A percentile compares a stretch with the other conserved stretches of the same genome.
These are phyloP conservation scores for Oryza glumipatula DNA, from an alignment of 176 grass and related monocot species.

Conservation along the genomic window DNA sequence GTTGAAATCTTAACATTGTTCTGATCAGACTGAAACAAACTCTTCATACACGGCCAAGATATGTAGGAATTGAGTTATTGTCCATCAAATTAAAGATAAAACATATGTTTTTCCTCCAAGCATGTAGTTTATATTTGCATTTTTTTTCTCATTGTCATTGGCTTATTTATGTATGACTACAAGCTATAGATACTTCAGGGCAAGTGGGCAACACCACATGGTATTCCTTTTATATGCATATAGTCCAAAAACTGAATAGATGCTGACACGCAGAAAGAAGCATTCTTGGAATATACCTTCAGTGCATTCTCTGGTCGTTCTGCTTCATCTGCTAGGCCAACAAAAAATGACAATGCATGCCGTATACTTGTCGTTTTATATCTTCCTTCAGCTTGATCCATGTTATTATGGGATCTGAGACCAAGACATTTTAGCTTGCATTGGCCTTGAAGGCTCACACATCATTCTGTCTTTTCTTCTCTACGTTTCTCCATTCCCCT, in stretches of 20 bases:
- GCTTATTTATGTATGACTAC: not conserved
- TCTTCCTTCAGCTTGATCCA: constrained; percentile 23
- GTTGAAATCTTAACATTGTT: constrained; percentile 13
- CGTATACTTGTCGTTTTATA: not conserved
- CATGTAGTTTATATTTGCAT: not conserved
- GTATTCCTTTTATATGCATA: not conserved
- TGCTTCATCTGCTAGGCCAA: constrained; percentile 9
- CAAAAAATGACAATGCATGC: constrained; percentile 32
- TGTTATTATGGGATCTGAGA: constrained; percentile 17
- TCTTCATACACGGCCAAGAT: not conserved
- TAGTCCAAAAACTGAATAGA: constrained; percentile 15
- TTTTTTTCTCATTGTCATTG: not conserved
- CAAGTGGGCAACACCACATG: not conserved
- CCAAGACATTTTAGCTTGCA: constrained; percentile 40
- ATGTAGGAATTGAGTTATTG: not conserved
- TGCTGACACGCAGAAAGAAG: constrained; percentile 43
- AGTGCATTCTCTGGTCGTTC: not conserved
- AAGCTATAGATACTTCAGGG: constrained; percentile 16
- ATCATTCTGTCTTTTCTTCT: constrained; percentile 6
- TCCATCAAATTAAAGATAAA: not conserved
- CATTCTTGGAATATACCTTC: constrained; percentile 47
- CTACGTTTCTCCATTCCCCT: not conserved
- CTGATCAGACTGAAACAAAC: constrained; percentile 18
- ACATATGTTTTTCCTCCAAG: constrained; percentile 15
- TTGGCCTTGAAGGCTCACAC: constrained; percentile 16